Evolutionary conservation across 805 yeast species (phyloP).

Genomic region (Barnettozyma wickerhamii): DNA sequence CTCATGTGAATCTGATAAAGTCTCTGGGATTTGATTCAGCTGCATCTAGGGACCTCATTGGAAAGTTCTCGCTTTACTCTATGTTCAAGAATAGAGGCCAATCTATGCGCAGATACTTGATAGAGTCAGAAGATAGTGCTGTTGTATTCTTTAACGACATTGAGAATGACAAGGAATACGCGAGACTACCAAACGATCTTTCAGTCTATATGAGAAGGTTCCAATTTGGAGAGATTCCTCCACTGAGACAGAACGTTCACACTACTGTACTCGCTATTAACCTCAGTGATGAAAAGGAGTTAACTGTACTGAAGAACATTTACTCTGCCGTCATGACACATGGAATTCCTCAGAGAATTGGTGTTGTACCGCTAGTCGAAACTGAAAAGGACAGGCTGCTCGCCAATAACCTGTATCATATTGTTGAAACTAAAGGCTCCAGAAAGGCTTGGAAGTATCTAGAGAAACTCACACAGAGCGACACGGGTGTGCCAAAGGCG

Average conservation of each 20-base stretch:
- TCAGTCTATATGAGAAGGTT: constrained; percentile 41
- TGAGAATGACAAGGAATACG: constrained; percentile 56
- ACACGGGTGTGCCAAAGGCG: constrained; percentile 5
- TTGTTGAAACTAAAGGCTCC: constrained; percentile 13
- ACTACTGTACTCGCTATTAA: constrained; percentile 67
- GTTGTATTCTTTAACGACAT: constrained; percentile 77
- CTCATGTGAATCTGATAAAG: constrained; percentile 22
- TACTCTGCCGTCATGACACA: constrained; percentile 46
- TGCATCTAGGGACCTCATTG: constrained; percentile 34
- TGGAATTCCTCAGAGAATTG: constrained; percentile 75
- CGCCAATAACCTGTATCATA: constrained; percentile 19
- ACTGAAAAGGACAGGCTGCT: constrained; percentile 16
- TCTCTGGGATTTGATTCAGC: constrained; percentile 31
- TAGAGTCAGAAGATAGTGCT: constrained; percentile 27
- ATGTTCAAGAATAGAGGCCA: constrained; percentile 15
- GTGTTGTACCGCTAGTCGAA: constrained; percentile 61
- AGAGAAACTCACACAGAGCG: constrained; percentile 13
- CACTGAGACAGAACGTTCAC: constrained; percentile 67
- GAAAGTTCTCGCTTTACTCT: constrained; percentile 34
- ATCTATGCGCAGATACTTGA: constrained; percentile 22
- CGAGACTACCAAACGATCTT: constrained; percentile 39
- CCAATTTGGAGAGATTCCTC: constrained; percentile 62
- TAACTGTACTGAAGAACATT: constrained; percentile 45
- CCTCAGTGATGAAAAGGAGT: constrained; percentile 47
- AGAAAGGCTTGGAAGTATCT: constrained; percentile 16